Conservation (phyloP, 352 stramenopile species). For the Phytophthora cajani region DNA sequence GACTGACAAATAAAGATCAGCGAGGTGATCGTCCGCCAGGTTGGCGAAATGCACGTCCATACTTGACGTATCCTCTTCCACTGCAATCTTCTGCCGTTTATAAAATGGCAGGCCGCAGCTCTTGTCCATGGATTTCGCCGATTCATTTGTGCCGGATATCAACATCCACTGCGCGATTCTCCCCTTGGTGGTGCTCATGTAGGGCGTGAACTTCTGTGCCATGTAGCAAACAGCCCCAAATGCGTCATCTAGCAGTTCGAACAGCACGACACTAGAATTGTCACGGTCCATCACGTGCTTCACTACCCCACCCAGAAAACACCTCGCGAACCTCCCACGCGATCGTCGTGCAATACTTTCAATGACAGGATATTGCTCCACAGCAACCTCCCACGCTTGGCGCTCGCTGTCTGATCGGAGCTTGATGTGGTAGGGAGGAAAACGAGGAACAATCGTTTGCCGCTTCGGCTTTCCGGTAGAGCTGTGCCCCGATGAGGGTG, state of each 20-base stretch:
- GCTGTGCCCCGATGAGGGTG: not conserved
- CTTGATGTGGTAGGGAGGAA: not conserved
- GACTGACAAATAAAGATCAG: no score
- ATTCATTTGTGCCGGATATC: no score
- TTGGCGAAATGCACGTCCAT: no score
- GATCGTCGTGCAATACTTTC: not conserved
- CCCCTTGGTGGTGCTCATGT: no score
- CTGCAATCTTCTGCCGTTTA: no score
- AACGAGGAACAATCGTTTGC: not conserved
- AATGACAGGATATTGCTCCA: not conserved
- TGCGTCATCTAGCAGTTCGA: not conserved
- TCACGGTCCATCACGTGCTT: not conserved
- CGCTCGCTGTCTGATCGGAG: not conserved
- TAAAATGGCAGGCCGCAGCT: no score
- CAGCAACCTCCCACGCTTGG: not conserved
- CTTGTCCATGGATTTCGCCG: no score
- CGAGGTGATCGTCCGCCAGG: no score
- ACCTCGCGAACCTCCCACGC: not conserved
- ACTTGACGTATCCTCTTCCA: no score
- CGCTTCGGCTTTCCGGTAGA: not conserved
- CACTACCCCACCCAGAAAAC: not conserved
- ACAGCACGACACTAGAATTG: not conserved
- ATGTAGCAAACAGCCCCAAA: not conserved
- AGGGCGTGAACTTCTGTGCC: no score
- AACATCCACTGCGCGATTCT: no score